phyloP scores from a whole-genome alignment of 164 flowering plant species.

The Aristolochia californica region DNA sequence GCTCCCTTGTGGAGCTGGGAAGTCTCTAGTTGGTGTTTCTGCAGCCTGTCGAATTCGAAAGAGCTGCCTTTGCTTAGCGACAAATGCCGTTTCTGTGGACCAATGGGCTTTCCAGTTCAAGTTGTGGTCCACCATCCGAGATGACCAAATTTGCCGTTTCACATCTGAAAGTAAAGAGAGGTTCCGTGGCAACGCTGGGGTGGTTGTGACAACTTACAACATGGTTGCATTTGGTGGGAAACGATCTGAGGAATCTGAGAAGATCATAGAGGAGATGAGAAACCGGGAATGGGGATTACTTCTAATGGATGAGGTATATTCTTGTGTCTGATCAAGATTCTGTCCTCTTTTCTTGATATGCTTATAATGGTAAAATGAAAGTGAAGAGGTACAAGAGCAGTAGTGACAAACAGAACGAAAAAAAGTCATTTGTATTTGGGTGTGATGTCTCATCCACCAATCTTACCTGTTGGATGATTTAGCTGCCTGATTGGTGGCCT shows the following conservation, averaged over 20 bases:
- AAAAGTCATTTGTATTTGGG: no score
- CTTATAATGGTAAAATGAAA: no score
- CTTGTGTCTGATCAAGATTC: no score
- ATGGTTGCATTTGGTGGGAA: slow-evolving; percentile 99
- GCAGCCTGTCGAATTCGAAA: slow-evolving; percentile 85
- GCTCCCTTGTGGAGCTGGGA: slow-evolving; percentile 99
- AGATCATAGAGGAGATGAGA: slow-evolving; percentile 95
- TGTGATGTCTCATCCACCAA: no score
- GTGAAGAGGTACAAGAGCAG: no score
- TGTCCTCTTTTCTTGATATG: no score
- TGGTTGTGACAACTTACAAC: slow-evolving; percentile 95
- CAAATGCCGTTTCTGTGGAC: slow-evolving; percentile 99
- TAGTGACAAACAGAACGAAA: no score
- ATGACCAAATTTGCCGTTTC: slow-evolving; percentile 89
- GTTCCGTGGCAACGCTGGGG: slow-evolving; percentile 93
- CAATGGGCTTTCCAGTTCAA: slow-evolving; percentile 98
- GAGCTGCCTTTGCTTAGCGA: slow-evolving; percentile 98
- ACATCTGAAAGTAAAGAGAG: slow-evolving; percentile 99
- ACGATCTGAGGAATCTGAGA: slow-evolving; percentile 96
- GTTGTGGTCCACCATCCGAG: slow-evolving; percentile 85
- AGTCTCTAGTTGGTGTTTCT: slow-evolving; percentile 97
- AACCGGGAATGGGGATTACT: slow-evolving; percentile 99
- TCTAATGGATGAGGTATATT: slow-evolving; percentile 94
- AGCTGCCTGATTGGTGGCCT: no score
- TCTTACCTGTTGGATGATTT: no score